A percentile compares a stretch with the other conserved stretches of the same genome.
phyloP scores from a whole-genome alignment of 2,329 filamentous ascomycete genomes.

The Nothophoma quercina region DNA sequence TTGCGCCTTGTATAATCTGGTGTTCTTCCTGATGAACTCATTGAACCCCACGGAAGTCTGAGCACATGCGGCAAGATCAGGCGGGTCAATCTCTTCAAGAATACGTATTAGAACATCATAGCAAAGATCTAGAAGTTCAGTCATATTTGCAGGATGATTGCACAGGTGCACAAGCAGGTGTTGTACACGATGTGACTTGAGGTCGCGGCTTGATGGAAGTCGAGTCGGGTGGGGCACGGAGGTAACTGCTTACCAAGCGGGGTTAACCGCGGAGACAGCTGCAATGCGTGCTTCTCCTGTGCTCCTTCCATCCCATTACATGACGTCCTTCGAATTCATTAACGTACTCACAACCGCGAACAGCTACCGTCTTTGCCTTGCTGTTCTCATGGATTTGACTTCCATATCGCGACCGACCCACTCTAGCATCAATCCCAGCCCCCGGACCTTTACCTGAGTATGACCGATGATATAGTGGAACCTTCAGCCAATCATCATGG shows the following conservation, averaged over 20 bases:
- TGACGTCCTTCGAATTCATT: too few species aligned
- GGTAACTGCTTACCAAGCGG: constrained; percentile 15
- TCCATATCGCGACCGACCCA: too few species aligned
- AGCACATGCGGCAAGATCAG: constrained; percentile 42
- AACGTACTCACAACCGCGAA: too few species aligned
- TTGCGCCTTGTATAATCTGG: constrained; percentile 66
- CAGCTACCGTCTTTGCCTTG: too few species aligned
- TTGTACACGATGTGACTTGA: background rate
- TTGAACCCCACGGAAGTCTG: constrained; percentile 53
- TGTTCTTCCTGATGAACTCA: constrained; percentile 64
- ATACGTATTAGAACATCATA: constrained; percentile 48
- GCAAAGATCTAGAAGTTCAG: constrained; percentile 45
- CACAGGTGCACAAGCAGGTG: background rate
- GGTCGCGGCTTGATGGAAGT: background rate
- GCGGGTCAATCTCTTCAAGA: constrained; percentile 41
- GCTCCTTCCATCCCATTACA: background rate
- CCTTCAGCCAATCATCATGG: background rate
- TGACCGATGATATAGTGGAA: background rate
- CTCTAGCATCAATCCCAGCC: background rate
- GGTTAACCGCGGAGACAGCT: too few species aligned
- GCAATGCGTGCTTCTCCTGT: too few species aligned
- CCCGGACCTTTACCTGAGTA: background rate
- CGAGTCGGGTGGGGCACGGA: constrained; percentile 13
- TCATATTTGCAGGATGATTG: constrained; percentile 18
- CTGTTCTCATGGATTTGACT: too few species aligned